Evolutionary conservation across 2,329 filamentous ascomycete species (phyloP).

Genomic region (Dactylellina parvicollis): DNA sequence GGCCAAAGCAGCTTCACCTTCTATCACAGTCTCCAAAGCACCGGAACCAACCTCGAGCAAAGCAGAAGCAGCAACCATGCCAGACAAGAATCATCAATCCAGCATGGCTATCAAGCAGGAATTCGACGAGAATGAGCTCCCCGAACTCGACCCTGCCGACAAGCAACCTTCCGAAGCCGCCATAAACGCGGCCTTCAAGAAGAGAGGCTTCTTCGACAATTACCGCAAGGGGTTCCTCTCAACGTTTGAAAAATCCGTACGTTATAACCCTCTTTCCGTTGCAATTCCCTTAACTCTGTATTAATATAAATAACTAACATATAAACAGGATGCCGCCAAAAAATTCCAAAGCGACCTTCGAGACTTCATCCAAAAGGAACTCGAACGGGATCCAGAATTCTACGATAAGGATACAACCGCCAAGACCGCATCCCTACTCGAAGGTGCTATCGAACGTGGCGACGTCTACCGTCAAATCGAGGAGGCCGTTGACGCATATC

Average conservation of each 20-base stretch:
- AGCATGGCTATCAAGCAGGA: constrained; percentile 2
- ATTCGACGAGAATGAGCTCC: constrained; percentile 19
- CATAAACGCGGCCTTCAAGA: constrained; percentile 48
- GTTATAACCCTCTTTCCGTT: neutral
- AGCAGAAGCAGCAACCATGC: neutral
- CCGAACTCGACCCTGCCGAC: constrained; percentile 23
- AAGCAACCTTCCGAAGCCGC: constrained; percentile 41
- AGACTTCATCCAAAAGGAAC: constrained; percentile 50
- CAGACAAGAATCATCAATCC: neutral
- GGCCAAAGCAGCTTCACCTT: constrained; percentile 9
- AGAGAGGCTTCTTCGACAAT: constrained; percentile 44
- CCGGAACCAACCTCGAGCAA: constrained; percentile 3
- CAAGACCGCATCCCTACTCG: constrained; percentile 79
- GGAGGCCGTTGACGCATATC: constrained; percentile 54
- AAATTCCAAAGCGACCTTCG: constrained; percentile 36
- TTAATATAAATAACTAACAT: neutral
- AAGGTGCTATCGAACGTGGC: constrained; percentile 79
- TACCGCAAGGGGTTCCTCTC: constrained; percentile 41
- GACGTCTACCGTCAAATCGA: constrained; percentile 70
- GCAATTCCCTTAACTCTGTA: neutral
- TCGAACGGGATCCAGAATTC: constrained; percentile 43
- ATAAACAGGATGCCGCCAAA: constrained; percentile 31
- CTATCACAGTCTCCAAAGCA: neutral
- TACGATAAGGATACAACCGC: constrained; percentile 51
- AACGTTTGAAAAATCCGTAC: constrained; percentile 49